Evolutionary conservation across 2,329 filamentous ascomycete genomes (phyloP), one percentile per base, ranked within the genome.

Genomic region (Diaporthe helianthi): DNA sequence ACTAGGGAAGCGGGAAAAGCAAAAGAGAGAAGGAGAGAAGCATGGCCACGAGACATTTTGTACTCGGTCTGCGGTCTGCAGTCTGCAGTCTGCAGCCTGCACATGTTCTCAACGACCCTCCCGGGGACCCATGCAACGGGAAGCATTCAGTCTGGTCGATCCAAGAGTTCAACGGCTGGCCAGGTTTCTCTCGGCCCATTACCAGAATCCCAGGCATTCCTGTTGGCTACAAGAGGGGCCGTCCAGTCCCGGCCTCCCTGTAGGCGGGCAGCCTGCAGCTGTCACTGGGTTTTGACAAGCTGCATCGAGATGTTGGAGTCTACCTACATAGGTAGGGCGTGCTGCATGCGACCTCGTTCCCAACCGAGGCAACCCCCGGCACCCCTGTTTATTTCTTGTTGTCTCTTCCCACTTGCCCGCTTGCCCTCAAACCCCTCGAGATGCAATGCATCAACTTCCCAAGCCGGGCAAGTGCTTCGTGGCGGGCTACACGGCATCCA

Each of bases 201-300:
- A 31, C 36, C 12, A 6, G 6, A 22, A 22, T 24, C 9, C 29
- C 41, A 26, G n/a, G n/a, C n/a, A 24, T 49, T 63, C 29, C 58
- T 63, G 58, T 49, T 33, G 58, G 36, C n/a, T 9, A 22, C n/a
- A 24, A 17, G 15, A 36, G 41, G 29, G 19, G 36, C 36, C 17
- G 10, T 49, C 26, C 26, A 31, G 41, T 22, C 2, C 41, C 26
- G 36, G 13, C 19, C 12, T 61, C 7, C 38, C 58, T 26, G 58
- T 61, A 24, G 41, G 41, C 53, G 54, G 44, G n/a, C 58, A 63
- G 26, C 58, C 58, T 63, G 58, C 58, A 63, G 58, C 58, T 63
- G 58, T 63, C 58, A 63, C 58, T 63, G 58, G 58, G n/a, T 49
- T 63, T 63, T 63, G 58, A 63, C 44, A 63, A 13, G 44, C 58